Evolutionary conservation across 2,329 filamentous ascomycete genomes (phyloP).

Genomic region (Tolypocladium capitatum): DNA sequence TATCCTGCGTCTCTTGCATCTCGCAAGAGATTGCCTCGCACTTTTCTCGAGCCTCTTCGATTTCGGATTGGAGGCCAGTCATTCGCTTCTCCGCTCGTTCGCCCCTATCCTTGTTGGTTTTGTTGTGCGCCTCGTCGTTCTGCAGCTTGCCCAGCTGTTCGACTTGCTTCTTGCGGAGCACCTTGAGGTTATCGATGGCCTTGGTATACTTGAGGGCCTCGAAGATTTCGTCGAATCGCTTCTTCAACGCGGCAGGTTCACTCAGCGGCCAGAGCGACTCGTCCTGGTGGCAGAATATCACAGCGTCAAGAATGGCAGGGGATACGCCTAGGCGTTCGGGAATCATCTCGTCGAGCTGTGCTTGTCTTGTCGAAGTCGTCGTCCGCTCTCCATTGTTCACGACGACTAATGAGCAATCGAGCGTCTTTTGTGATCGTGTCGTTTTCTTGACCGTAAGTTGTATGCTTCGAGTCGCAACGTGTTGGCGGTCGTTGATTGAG

Average conservation of each 20-base stretch:
- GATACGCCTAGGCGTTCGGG: slow-evolving; percentile 82
- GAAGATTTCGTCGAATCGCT: slow-evolving; percentile 94
- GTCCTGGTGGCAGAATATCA: slow-evolving; percentile 98
- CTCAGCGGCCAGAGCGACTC: slow-evolving; percentile 96
- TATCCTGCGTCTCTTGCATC: slow-evolving; percentile 44
- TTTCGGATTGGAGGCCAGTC: slow-evolving; percentile 50
- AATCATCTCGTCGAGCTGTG: slow-evolving; percentile 72
- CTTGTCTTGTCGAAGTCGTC: slow-evolving; percentile 65
- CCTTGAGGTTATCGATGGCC: slow-evolving; percentile 88
- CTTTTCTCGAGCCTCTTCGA: slow-evolving; percentile 46
- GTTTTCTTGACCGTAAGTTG: slow-evolving; percentile 80
- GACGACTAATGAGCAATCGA: slow-evolving; percentile 68
- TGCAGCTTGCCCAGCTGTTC: slow-evolving; percentile 61
- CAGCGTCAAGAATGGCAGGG: slow-evolving; percentile 76
- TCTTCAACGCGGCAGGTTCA: slow-evolving; percentile 73
- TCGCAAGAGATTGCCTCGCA: slow-evolving; percentile 44
- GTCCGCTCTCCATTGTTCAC: slow-evolving; percentile 67
- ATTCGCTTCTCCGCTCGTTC: slow-evolving; percentile 56
- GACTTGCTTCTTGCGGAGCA: slow-evolving; percentile 69
- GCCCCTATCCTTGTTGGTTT: slow-evolving; percentile 73
- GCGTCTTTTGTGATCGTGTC: slow-evolving; percentile 62
- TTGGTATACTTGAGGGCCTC: slow-evolving; percentile 96
- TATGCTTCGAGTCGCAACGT: slow-evolving; percentile 73
- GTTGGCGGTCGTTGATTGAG: slow-evolving; percentile 61
- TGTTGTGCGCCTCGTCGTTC: slow-evolving; percentile 63